A percentile compares a stretch with the other conserved stretches of the same genome.
phyloP scores from a whole-genome alignment of 2,329 filamentous ascomycete genomes.

The Cordyceps cateniannulata region DNA sequence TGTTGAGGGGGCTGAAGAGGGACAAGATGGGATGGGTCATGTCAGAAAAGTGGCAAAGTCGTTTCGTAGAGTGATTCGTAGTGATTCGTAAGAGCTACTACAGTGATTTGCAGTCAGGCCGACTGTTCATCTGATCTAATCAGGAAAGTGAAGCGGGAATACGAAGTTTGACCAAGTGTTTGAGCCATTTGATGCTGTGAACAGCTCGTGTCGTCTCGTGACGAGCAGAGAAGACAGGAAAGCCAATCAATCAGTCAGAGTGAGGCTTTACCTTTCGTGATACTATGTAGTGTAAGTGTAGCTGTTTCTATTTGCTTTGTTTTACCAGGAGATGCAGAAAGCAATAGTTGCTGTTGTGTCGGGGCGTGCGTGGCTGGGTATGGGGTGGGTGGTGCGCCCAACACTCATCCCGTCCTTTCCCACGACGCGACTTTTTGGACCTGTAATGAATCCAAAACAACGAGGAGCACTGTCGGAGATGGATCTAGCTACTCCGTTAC shows the following conservation, averaged over 20 bases:
- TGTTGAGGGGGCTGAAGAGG: no score
- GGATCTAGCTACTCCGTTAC: no score
- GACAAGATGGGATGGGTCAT: no score
- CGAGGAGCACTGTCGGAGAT: background rate
- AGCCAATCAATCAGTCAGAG: background rate
- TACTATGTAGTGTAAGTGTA: no score
- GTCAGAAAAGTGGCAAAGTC: no score
- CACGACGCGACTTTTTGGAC: background rate
- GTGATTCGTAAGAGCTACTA: no score
- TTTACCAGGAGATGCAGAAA: background rate
- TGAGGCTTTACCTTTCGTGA: background rate
- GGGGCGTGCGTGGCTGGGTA: background rate
- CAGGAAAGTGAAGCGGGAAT: background rate
- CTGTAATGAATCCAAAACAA: background rate
- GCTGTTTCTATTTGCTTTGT: background rate
- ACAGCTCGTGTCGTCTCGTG: background rate
- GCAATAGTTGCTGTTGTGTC: background rate
- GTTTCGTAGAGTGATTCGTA: no score
- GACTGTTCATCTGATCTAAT: no score
- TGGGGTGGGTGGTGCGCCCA: background rate
- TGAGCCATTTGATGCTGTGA: background rate
- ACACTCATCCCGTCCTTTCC: background rate
- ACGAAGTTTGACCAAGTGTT: background rate
- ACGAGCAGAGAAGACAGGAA: background rate
- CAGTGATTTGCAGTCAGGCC: background rate